Conservation (phyloP, 331 rosid genomes). For the Quercus phellos region DNA sequence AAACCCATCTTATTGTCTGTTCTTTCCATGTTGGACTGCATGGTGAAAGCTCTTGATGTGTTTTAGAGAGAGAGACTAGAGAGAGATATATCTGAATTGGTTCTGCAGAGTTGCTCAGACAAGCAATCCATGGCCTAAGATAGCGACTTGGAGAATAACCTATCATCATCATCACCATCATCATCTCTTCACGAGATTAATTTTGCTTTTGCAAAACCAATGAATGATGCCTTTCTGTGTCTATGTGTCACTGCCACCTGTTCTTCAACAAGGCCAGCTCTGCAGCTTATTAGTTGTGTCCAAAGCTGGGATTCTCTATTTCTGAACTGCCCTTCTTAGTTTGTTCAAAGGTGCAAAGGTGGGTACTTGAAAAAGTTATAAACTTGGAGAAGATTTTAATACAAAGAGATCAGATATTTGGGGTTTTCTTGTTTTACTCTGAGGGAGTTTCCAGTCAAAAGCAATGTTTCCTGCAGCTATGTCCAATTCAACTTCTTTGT, state of each 20-base stretch:
- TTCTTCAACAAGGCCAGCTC: slow-evolving; percentile 29
- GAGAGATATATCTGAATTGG: slow-evolving; percentile 27
- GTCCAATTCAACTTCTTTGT: slow-evolving; percentile 82
- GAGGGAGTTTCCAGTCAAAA: slow-evolving; percentile 60
- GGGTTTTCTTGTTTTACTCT: slow-evolving; percentile 25
- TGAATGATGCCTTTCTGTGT: slow-evolving; percentile 48
- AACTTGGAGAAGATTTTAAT: slow-evolving; percentile 8
- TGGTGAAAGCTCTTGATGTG: slow-evolving; percentile 30
- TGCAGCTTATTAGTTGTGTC: slow-evolving; percentile 23
- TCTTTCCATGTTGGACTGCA: slow-evolving; percentile 38
- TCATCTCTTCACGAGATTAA: slow-evolving; percentile 56
- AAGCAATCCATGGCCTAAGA: slow-evolving; percentile 58
- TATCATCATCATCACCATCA: slow-evolving; percentile 40
- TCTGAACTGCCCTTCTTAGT: slow-evolving; percentile 13
- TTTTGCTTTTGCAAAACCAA: slow-evolving; percentile 24
- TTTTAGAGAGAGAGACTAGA: slow-evolving; percentile 24
- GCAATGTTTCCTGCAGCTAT: slow-evolving; percentile 62
- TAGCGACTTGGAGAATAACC: slow-evolving; percentile 65
- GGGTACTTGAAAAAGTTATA: slow-evolving; percentile 24
- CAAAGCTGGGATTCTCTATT: slow-evolving; percentile 32
- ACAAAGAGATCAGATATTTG: slow-evolving; percentile 16
- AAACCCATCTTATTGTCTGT: slow-evolving; percentile 24
- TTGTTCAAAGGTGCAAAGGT: slow-evolving; percentile 33
- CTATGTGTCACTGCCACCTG: slow-evolving; percentile 37
- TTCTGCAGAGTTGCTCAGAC: slow-evolving; percentile 52